Conservation (phyloP, 768 basidiomycete genomes). For the Plicaturopsis crispa region DNA sequence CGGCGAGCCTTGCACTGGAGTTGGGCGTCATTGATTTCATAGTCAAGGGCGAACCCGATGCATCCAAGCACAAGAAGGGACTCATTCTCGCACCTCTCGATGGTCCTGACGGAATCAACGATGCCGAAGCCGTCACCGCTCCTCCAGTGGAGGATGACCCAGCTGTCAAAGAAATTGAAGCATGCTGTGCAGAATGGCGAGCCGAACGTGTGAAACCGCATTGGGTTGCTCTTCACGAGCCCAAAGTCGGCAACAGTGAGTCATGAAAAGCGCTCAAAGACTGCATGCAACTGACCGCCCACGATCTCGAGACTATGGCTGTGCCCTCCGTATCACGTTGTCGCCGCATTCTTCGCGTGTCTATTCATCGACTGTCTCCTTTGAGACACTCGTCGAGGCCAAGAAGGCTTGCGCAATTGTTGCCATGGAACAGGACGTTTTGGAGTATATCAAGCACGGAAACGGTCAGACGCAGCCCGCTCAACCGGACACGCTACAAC, state of each 20-base stretch:
- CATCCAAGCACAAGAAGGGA: conserved; percentile 25
- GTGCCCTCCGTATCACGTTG: conserved; percentile 47
- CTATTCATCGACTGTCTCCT: conserved; percentile 42
- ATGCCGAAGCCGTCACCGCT: conserved; percentile 5
- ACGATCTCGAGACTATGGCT: conserved; percentile 43
- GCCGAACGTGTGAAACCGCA: conserved; percentile 40
- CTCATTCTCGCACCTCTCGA: conserved; percentile 24
- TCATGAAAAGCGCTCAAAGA: conserved; percentile 3
- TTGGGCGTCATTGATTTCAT: conserved; percentile 60
- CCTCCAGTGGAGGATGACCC: conserved; percentile 2
- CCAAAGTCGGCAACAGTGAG: conserved; percentile 37
- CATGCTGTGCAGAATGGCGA: conserved; percentile 48
- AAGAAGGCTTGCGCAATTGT: conserved; percentile 43
- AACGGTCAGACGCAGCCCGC: conserved; percentile 40
- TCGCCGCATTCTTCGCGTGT: conserved; percentile 40
- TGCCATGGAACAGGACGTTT: conserved; percentile 44
- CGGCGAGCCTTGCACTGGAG: conserved; percentile 45
- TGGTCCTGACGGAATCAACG: conserved; percentile 10
- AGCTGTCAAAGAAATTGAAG: conserved; percentile 37
- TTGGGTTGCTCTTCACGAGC: conserved; percentile 45
- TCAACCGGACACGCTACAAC: conserved; percentile 8
- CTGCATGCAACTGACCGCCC: conserved; percentile 1
- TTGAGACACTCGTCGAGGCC: conserved; percentile 34
- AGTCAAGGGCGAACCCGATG: conserved; percentile 30
- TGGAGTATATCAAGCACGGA: conserved; percentile 52